A percentile compares a stretch with the other conserved stretches of the same genome.
phyloP scores from a whole-genome alignment of 2,329 filamentous ascomycete species.

The Verticillium isaacii region DNA sequence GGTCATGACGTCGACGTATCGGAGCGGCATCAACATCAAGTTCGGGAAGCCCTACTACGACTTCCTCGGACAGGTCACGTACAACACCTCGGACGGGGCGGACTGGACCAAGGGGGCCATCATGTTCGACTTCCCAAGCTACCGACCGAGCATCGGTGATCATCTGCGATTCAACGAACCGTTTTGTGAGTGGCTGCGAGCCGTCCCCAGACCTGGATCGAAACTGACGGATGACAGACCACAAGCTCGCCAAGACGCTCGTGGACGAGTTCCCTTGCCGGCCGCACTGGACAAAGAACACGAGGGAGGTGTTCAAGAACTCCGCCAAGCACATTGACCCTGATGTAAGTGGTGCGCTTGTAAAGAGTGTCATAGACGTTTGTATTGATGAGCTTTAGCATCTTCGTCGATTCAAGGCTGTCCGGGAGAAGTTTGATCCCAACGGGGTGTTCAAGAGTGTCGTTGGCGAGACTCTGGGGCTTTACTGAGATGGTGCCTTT shows the following conservation, averaged over 20 bases:
- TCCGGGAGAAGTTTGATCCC: conserved; percentile 42
- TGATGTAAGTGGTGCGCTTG: conserved; percentile 21
- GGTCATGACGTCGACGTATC: conserved; percentile 44
- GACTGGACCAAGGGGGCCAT: conserved; percentile 46
- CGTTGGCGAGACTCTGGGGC: conserved; percentile 42
- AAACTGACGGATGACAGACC: conserved; percentile 22
- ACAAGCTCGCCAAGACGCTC: conserved; percentile 38
- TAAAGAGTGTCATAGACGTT: too few species aligned
- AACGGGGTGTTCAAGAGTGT: conserved; percentile 41
- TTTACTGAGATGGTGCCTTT: conserved; percentile 23
- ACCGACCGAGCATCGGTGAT: conserved; percentile 39
- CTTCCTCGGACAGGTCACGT: conserved; percentile 43
- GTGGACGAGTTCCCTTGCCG: conserved; percentile 45
- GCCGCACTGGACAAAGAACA: conserved; percentile 52
- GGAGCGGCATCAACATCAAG: conserved; percentile 49
- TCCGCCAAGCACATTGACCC: conserved; percentile 42
- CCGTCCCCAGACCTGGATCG: neutral
- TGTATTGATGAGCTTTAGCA: conserved; percentile 19
- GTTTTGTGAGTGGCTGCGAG: conserved; percentile 33
- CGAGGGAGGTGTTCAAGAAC: conserved; percentile 38
- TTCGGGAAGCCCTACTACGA: conserved; percentile 45
- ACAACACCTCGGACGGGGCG: conserved; percentile 39
- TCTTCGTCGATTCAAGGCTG: conserved; percentile 40
- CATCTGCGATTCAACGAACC: conserved; percentile 42
- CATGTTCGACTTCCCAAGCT: conserved; percentile 50